A percentile compares a stretch with the other conserved stretches of the same genome.
phyloP scores from a whole-genome alignment of 345 rosid genomes.

The Erysimum cheiranthoides region DNA sequence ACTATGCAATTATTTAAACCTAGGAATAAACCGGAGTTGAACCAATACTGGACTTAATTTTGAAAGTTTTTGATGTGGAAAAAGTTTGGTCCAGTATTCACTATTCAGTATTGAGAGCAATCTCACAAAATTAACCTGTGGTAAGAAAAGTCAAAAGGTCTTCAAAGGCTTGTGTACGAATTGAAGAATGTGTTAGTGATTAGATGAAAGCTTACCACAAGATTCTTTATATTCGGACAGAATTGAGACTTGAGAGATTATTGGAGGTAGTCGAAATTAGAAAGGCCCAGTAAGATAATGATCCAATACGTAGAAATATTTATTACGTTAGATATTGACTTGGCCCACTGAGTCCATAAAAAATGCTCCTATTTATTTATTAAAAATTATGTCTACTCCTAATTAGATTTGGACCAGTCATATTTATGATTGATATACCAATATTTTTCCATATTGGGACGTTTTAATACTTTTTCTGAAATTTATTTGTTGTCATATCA shows the following conservation, averaged over 20 bases:
- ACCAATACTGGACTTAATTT: neutral
- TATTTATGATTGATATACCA: constrained; percentile 9
- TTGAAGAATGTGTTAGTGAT: no score
- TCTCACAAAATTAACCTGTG: neutral
- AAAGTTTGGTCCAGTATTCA: neutral
- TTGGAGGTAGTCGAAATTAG: neutral
- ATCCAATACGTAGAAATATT: neutral
- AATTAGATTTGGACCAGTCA: no score
- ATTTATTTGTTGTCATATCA: neutral
- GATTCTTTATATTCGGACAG: no score
- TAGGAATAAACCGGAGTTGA: neutral
- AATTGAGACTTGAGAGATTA: no score
- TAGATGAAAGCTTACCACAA: no score
- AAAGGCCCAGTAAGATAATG: neutral
- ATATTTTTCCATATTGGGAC: neutral
- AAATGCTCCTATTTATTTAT: neutral
- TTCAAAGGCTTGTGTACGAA: no score
- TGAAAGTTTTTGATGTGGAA: neutral
- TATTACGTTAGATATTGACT: neutral
- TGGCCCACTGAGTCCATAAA: constrained; percentile 2
- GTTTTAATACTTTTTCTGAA: neutral
- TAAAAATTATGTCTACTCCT: neutral
- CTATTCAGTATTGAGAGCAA: neutral
- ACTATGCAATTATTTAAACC: neutral
- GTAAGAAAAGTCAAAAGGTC: neutral